Evolutionary conservation across 208 protist genomes (phyloP), one percentile per base, ranked within the genome.

Genomic region (Trypanosoma vivax): DNA sequence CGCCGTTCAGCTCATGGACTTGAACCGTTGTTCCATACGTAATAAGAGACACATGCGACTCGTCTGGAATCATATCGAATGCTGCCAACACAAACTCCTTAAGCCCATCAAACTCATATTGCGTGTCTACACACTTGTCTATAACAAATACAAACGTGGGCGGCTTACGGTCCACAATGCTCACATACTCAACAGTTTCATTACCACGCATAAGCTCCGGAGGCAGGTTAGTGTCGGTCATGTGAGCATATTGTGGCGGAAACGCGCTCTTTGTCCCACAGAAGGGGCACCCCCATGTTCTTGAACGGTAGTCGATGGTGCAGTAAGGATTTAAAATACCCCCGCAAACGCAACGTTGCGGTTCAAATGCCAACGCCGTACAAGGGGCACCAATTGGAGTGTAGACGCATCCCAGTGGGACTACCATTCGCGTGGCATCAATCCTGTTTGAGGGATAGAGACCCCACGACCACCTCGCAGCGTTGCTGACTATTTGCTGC

Each of bases 1-100:
- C 55, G 29, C 50, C 65, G 31, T 62, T 55, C 21, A 96, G 49
- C 45, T 96, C 81, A 60, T 95, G 84, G 51, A 96, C 38, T 49
- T 90, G 78, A 55, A 99, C 92, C 3, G 90, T 97, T 1, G 96
- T 94, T 18, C 98, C 98, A 66, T 94, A 99, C 1, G 97, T 99
- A 55, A 99, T 97, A n/a, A 99, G 66, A 49, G 94, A 95, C 18
- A 99, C 91, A 14, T 85, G 70, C 1, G 92, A 73, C 52, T 97
- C 82, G 33, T 82, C 66, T 13, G 98, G 98, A 10, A 99, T 68
- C 29, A 96, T 77, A 21, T 80, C 84, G 27, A 99, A 57, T 5
- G 88, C 83, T 66, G 90, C 63, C 14, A 83, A 60, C 14, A 99
- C 76, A 52, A 94, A 92, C 41, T 98, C 95, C 41, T 91, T 96